A percentile compares a stretch with the other conserved stretches of the same genome.
Evolutionary conservation across 108 stramenopile species (phyloP).

Genomic region (Pseudonitzschia multiseries): DNA sequence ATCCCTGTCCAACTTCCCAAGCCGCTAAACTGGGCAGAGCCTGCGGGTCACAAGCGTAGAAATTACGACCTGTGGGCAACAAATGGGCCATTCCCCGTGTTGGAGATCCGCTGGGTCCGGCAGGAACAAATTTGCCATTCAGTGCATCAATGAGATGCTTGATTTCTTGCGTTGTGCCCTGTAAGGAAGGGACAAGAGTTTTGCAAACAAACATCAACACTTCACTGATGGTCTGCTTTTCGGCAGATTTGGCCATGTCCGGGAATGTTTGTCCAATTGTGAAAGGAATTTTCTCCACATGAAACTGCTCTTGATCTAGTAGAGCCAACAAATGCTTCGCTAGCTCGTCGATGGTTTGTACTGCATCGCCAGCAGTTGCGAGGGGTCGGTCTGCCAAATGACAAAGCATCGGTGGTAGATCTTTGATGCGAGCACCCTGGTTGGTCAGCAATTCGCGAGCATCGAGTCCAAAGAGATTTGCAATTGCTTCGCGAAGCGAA

Average conservation of each 20-base stretch:
- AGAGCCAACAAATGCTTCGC: conserved; percentile 14
- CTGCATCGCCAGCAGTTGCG: conserved; percentile 5
- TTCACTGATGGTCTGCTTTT: not conserved
- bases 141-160: not conserved
- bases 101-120: conserved; percentile 16
- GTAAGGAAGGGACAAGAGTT: conserved; percentile 9
- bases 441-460: not conserved
- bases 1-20: conserved; percentile 10
- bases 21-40: conserved; percentile 10
- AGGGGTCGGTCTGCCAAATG: conserved; percentile 13
- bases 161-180: not conserved
- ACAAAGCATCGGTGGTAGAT: not conserved
- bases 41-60: conserved; percentile 7
- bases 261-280: not conserved
- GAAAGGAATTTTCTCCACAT: not conserved
- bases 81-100: conserved; percentile 17
- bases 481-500: conserved; percentile 3
- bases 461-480: conserved; percentile 10
- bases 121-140: conserved; percentile 7
- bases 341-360: conserved; percentile 14
- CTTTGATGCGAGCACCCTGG: conserved; percentile 3
- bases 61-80: conserved; percentile 11
- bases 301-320: conserved; percentile 6
- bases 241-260: not conserved
- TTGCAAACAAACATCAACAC: conserved; percentile 4